A percentile compares a stretch with the other conserved stretches of the same genome.
These are phyloP conservation scores for Lycium barbarum DNA, from an alignment of 257 asterid species.

Conservation along the genomic window DNA sequence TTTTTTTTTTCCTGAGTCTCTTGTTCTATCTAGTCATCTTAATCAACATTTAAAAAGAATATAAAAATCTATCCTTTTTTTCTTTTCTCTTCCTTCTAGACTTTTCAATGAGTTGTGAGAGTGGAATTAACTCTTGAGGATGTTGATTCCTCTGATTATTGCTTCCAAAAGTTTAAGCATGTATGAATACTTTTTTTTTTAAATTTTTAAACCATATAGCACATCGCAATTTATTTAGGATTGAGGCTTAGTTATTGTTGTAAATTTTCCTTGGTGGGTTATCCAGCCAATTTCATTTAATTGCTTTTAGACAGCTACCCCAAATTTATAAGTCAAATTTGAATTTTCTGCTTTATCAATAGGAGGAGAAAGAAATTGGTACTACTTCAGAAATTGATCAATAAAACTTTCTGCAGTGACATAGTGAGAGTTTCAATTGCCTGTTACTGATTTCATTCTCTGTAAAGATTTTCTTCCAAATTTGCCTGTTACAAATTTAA, in stretches of 20 bases:
- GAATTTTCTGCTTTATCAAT: not conserved
- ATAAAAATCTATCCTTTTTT: too few species aligned
- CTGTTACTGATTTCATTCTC: not conserved
- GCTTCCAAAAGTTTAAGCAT: not conserved
- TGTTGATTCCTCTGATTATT: too few species aligned
- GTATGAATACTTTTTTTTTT: not conserved
- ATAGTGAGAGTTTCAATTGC: conserved; percentile 12
- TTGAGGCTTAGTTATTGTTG: not conserved
- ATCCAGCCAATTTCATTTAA: not conserved
- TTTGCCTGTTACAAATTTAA: not conserved
- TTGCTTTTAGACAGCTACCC: not conserved
- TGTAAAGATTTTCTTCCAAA: not conserved
- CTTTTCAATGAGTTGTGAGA: not conserved
- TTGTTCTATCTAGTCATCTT: not conserved
- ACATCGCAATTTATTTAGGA: too few species aligned
- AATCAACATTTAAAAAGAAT: not conserved
- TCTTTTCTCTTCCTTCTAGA: not conserved
- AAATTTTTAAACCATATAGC: too few species aligned
- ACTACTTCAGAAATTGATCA: too few species aligned
- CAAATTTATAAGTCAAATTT: not conserved
- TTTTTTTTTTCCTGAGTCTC: not conserved
- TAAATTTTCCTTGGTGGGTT: not conserved
- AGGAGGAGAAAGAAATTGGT: not conserved
- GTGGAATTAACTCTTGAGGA: not conserved
- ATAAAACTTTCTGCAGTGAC: not conserved